Base-by-base conservation (phyloP, 805 yeast species). In the Brettanomyces nanus region DNA sequence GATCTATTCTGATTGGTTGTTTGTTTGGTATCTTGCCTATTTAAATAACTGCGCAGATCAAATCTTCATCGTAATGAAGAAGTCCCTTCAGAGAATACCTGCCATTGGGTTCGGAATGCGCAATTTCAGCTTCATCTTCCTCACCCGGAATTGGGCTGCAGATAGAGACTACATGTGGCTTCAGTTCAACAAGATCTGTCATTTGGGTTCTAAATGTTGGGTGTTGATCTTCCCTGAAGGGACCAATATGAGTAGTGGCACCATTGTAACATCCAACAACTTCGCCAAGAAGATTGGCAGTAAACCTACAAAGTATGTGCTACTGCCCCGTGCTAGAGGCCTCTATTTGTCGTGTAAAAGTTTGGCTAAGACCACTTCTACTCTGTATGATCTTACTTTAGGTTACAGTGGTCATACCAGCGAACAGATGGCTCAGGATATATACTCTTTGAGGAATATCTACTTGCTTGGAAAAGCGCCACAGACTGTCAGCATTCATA, bases 1-100 rank as follows among this genome's bases (percentile, higher is more conserved):
- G 61, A 80, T 90, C 19, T 90, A 90, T 56, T 77, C 90, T 3
- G 98, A 90, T 56, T 90, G 98, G 98, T 68, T 83, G 9, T 87
- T 75, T 49, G 48, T 86, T 39, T 90, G 98, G 98, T 90, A 85
- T 75, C 43, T 84, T 17, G 66, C 84, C 0, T 82, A 85, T 55
- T 70, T 87, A 5, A 73, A 85, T 10, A 58, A 68, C n/a, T 58
- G 79, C 31, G 74, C 80, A 6, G 82, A 81, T 28, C 68, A 73
- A 34, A 66, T 89, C 7, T 76, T 70, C 48, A 86, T 90, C 41
- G 72, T 86, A 43, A 66, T 89, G 57, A 90, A 90, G 58, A 84
- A 79, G 43, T 75, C 95, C 17, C 65, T 89, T 35, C 67, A 65
- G 33, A 65, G 60, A 15, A 61, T 89, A 15, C 97, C 97, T 0